Evolutionary conservation across 2,329 filamentous ascomycete species (phyloP).

Genomic region (Corinectria fuckeliana): DNA sequence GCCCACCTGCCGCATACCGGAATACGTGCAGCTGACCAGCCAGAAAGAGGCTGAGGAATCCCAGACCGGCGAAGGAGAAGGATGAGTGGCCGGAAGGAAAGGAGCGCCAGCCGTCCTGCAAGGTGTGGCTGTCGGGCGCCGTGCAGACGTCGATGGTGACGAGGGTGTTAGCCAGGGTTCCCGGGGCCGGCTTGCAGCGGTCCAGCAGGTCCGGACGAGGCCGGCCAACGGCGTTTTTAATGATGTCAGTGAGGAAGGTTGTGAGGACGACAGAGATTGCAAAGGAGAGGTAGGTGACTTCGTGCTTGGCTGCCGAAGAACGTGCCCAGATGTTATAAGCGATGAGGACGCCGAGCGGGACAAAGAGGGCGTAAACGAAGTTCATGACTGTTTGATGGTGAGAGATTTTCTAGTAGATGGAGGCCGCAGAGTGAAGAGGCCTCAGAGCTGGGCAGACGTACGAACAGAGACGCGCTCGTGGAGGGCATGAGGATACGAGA

Average conservation of each 20-base stretch:
- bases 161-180: slow-evolving; percentile 56
- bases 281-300: slow-evolving; percentile 84
- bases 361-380: slow-evolving; percentile 76
- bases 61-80: slow-evolving; percentile 80
- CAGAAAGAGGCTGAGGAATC: slow-evolving; percentile 74
- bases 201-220: slow-evolving; percentile 70
- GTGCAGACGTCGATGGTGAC: slow-evolving; percentile 77
- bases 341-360: slow-evolving; percentile 73
- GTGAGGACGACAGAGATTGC: slow-evolving; percentile 78
- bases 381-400: slow-evolving; percentile 62
- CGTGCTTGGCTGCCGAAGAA: slow-evolving; percentile 77
- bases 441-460: slow-evolving; percentile 50
- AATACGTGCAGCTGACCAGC: slow-evolving; percentile 71
- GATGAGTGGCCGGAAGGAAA: slow-evolving; percentile 84
- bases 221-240: slow-evolving; percentile 87
- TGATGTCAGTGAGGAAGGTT: slow-evolving; percentile 82
- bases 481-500: slow-evolving; percentile 86
- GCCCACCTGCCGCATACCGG: slow-evolving; percentile 49
- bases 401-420: not conserved
- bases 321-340: slow-evolving; percentile 68
- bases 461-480: slow-evolving; percentile 82
- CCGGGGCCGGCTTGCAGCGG: slow-evolving; percentile 75
- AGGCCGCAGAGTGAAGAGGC: too few species aligned
- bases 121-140: slow-evolving; percentile 67
- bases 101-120: slow-evolving; percentile 85